Conservation (phyloP, 192 early-diverging fungal genomes). For the Coemansia asiatica region DNA sequence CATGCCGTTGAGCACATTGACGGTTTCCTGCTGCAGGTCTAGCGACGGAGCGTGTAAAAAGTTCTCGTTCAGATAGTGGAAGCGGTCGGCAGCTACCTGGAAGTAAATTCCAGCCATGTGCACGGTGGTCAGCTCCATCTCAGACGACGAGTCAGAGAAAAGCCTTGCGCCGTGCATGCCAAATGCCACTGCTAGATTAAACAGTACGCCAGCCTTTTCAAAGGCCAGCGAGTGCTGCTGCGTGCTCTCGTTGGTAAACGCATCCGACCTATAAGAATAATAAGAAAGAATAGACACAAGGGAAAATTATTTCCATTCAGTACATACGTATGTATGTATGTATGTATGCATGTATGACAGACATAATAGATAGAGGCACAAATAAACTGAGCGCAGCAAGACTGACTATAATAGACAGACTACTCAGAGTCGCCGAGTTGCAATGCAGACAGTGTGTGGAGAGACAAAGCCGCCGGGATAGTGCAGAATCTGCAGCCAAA, state of each 20-base stretch:
- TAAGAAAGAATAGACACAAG: neutral
- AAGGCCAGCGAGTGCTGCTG: slow-evolving; percentile 94
- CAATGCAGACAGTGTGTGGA: neutral
- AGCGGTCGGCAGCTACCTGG: slow-evolving; percentile 91
- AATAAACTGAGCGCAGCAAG: neutral
- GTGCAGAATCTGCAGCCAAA: neutral
- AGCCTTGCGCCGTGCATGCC: slow-evolving; percentile 55
- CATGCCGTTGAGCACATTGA: slow-evolving; percentile 78
- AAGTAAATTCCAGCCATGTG: slow-evolving; percentile 89
- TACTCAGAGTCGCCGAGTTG: neutral
- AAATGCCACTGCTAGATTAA: slow-evolving; percentile 85
- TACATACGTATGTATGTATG: too few relatives aligned
- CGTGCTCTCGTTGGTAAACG: slow-evolving; percentile 75
- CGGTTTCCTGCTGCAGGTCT: slow-evolving; percentile 87
- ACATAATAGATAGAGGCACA: too few relatives aligned
- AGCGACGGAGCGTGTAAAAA: slow-evolving; percentile 94
- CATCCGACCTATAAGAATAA: slow-evolving; percentile 61
- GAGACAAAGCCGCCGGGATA: neutral
- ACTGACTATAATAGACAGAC: neutral
- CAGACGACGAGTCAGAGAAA: slow-evolving; percentile 54
- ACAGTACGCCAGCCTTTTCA: slow-evolving; percentile 95
- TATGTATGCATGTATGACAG: too few relatives aligned
- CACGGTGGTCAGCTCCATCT: slow-evolving; percentile 57
- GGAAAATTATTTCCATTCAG: neutral
- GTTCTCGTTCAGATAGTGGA: slow-evolving; percentile 95